Base-by-base conservation (phyloP, 345 rosid species). In the Boechera retrofracta region DNA sequence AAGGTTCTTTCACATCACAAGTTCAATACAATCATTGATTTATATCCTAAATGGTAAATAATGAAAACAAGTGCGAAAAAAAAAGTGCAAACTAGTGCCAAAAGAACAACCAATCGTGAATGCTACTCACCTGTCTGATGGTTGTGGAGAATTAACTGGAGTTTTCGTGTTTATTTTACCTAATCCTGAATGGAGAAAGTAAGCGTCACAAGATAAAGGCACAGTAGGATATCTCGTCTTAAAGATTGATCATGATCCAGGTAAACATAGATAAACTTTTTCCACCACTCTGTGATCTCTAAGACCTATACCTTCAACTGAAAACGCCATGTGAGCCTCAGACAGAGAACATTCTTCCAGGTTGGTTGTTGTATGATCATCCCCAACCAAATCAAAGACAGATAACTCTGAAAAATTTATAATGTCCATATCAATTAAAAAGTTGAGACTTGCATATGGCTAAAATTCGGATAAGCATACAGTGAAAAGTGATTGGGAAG, bases 321-420 rank as follows among this genome's bases (percentile, higher is more conserved):
- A 89, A 80, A 93, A 89, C 63, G 98, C 91, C 82, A 86, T 87
- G 78, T 93, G 92, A 73, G 88, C 76, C 80, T 93, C 98, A 74
- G 66, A 74, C 51, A 64, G 82, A 54, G 84, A 82, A 81, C 64
- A 54, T 68, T 65, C 79, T 67, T 77, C 85, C 44, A 68, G 65
- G 52, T 64, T 58, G 79, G 32, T 76, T 72, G 79, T 82, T 49
- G 82, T 48, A 61, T 77, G 87, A 81, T 85, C 92, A 81, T 88
- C 93, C 74, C 73, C 86, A 74, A 93, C 85, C 88, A 93, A 79
- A 80, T 91, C 97, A 76, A 89, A 87, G 74, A 93, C 78, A 39
- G 90, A 88, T 64, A 79, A 64, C 76, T 86, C 97, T 91, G 87
- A 71, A 71, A 81, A 73, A 77, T 67, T 29, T 3, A 67, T 21